Percentiles rank a stretch among this genome's conserved stretches.
Evolutionary conservation across 1,139 yeast species (phyloP).

Genomic region (Saccharomycopsis hybrid): DNA sequence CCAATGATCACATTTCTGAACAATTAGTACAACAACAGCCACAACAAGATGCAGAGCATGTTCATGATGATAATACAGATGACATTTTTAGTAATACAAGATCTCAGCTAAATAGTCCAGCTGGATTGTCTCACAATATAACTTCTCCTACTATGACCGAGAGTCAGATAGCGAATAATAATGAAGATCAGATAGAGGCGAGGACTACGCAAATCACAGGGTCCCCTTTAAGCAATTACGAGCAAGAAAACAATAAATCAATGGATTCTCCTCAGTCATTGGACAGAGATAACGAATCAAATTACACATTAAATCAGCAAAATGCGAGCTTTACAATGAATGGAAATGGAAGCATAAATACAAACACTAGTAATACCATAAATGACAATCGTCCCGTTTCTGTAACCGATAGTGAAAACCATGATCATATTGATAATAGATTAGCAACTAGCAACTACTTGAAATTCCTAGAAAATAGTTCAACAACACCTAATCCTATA

Average conservation of each 20-base stretch:
- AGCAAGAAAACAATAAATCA: slow-evolving; percentile 1
- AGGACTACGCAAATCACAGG: slow-evolving; percentile 10
- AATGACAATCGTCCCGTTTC: neutral
- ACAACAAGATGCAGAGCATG: neutral
- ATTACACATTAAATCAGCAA: slow-evolving; percentile 8
- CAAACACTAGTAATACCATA: too few species aligned
- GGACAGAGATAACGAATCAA: slow-evolving; percentile 9
- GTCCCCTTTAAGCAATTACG: neutral
- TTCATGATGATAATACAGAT: neutral
- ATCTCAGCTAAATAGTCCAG: too few species aligned
- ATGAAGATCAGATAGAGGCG: slow-evolving; percentile 3
- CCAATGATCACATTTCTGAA: too few species aligned
- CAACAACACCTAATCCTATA: slow-evolving; percentile 8
- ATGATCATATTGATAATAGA: neutral
- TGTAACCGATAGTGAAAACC: neutral
- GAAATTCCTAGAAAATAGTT: slow-evolving; percentile 7
- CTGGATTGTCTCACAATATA: too few species aligned
- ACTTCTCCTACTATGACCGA: too few species aligned
- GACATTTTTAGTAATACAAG: neutral
- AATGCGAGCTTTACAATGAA: neutral
- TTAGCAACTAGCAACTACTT: slow-evolving; percentile 3
- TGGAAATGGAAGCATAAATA: too few species aligned
- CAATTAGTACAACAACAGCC: neutral
- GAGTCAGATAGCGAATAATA: too few species aligned
- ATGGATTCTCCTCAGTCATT: too few species aligned